Conservation (phyloP, 495 filamentous ascomycete genomes). For the Aspergillus taichungensis region DNA sequence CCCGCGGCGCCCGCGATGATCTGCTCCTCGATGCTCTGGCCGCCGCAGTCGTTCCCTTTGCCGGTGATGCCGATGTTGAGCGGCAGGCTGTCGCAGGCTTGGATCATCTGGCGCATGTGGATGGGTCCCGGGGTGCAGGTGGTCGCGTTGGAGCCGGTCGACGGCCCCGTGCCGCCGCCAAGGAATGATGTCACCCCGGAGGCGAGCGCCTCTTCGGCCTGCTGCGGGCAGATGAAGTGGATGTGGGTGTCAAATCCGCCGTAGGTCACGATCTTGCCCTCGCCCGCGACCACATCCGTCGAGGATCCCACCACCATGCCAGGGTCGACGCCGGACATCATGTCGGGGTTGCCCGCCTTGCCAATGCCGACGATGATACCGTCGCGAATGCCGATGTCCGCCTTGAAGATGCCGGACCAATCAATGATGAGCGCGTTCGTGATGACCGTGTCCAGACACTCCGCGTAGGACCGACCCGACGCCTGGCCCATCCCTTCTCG, state of each 20-base stretch:
- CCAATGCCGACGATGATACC: conserved; percentile 86
- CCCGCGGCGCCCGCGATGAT: conserved; percentile 77
- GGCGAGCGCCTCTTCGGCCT: conserved; percentile 75
- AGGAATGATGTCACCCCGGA: conserved; percentile 89
- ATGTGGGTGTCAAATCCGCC: conserved; percentile 92
- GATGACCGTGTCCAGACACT: conserved; percentile 78
- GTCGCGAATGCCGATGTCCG: conserved; percentile 89
- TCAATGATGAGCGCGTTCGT: conserved; percentile 91
- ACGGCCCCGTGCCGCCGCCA: conserved; percentile 91
- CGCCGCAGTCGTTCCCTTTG: conserved; percentile 87
- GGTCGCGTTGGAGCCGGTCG: conserved; percentile 88
- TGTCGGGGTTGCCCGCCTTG: conserved; percentile 93
- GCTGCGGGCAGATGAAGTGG: conserved; percentile 95
- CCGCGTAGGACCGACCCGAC: conserved; percentile 57
- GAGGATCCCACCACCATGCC: conserved; percentile 79
- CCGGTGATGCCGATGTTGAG: conserved; percentile 91
- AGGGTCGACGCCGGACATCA: conserved; percentile 81
- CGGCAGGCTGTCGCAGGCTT: conserved; percentile 78
- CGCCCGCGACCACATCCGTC: conserved; percentile 93
- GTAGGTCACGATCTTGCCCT: conserved; percentile 87
- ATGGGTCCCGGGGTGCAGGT: conserved; percentile 85
- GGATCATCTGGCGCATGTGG: conserved; percentile 88
- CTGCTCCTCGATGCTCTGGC: conserved; percentile 67
- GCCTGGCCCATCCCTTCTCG: conserved; percentile 97
- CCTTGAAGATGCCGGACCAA: conserved; percentile 91